Conservation (phyloP, 2,329 filamentous ascomycete species). For the Botrytis elliptica region DNA sequence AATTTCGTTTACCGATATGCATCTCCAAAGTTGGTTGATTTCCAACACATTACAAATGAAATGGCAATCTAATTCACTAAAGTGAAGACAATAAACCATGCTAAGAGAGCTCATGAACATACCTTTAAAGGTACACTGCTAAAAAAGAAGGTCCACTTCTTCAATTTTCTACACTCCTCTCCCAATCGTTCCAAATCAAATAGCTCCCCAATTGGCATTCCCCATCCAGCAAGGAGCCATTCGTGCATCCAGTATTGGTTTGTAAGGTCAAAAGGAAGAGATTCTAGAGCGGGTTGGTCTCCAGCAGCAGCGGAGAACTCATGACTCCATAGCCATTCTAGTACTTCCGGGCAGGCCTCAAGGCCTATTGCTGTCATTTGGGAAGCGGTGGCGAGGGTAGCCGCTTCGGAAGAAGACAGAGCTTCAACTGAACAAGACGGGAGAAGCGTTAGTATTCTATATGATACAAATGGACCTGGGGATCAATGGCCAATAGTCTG, state of each 20-base stretch:
- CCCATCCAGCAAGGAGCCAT: conserved; percentile 51
- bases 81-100: neutral
- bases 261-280: conserved; percentile 39
- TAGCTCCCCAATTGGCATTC: conserved; percentile 51
- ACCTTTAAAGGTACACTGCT: conserved; percentile 60
- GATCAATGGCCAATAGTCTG: neutral
- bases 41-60: neutral
- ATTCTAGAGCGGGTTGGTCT: conserved; percentile 47
- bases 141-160: conserved; percentile 61
- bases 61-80: neutral
- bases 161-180: conserved; percentile 51
- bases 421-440: neutral
- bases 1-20: neutral
- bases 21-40: neutral
- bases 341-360: neutral
- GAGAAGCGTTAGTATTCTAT: neutral
- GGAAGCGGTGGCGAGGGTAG: neutral
- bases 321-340: conserved; percentile 39
- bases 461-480: too few species aligned
- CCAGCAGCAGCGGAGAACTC: conserved; percentile 48
- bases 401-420: neutral
- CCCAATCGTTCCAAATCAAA: conserved; percentile 48
- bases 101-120: neutral
- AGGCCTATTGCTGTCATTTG: neutral
- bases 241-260: conserved; percentile 37